Conservation (phyloP, 1,284 basidiomycete species). For the Thelephora terrestris region DNA sequence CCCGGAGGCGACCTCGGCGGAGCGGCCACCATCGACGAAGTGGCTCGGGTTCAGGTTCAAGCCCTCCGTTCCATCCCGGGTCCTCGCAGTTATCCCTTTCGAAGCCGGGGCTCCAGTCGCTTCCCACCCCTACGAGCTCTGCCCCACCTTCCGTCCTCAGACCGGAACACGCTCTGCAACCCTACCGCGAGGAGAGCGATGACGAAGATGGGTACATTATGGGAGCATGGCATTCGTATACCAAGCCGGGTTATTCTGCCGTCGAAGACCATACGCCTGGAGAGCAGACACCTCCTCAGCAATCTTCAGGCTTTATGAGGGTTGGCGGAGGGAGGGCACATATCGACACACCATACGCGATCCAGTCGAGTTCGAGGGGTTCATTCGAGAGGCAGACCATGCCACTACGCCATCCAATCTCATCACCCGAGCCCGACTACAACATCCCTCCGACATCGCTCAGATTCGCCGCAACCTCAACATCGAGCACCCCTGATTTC, state of each 20-base stretch:
- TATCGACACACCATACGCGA: slow-evolving; percentile 70
- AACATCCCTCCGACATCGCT: slow-evolving; percentile 12
- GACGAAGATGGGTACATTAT: slow-evolving; percentile 77
- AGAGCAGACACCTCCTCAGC: slow-evolving; percentile 26
- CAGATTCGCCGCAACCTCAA: too few species aligned
- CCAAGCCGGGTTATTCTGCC: slow-evolving; percentile 40
- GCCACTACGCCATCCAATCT: slow-evolving; percentile 15
- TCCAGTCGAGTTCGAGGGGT: slow-evolving; percentile 41
- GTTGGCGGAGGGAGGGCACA: slow-evolving; percentile 73
- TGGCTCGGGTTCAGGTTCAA: slow-evolving; percentile 2
- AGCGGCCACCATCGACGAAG: slow-evolving; percentile 17
- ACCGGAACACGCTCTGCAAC: slow-evolving; percentile 66
- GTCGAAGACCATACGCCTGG: slow-evolving; percentile 25
- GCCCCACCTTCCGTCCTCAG: slow-evolving; percentile 64
- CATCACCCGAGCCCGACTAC: slow-evolving; percentile 24
- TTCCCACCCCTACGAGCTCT: slow-evolving; percentile 35
- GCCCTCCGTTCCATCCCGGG: slow-evolving; percentile 6
- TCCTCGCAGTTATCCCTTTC: slow-evolving; percentile 21
- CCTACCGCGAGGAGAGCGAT: slow-evolving; percentile 69
- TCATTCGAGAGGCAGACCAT: slow-evolving; percentile 39
- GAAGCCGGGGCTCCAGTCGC: slow-evolving; percentile 16
- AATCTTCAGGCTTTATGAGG: slow-evolving; percentile 58
- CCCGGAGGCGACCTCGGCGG: slow-evolving; percentile 26
- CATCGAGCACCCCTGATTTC: too few species aligned
- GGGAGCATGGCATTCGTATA: slow-evolving; percentile 74